Base-by-base conservation (phyloP, 2,329 filamentous ascomycete genomes). In the Aspergillus piperis region DNA sequence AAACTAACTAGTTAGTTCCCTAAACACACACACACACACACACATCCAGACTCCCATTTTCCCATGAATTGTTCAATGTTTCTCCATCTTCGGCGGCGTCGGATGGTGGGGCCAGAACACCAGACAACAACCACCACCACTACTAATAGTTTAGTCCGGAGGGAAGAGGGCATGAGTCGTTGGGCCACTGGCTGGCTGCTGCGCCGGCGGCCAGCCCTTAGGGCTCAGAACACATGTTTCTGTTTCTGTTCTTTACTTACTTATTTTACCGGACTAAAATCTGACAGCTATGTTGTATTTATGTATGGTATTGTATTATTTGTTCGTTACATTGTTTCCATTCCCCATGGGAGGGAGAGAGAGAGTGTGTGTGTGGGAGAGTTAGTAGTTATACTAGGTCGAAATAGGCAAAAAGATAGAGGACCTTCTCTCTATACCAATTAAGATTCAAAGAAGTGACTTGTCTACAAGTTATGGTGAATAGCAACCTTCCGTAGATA, bases 21-120 rank as follows among this genome's bases (percentile, higher is more conserved):
- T 30, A 27, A 7, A 27, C 25, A 30, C 27, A 19, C 17, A 19
- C 17, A 19, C 17, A 19, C 17, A 30, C 27, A 30, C 4, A 36
- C 32, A 36, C 32, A 36, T 36, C 32, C 32, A 36, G 32, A 36
- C 41, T 44, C 41, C 19, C 23, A 21, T 5, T n/a, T 8, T 19
- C 5, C 8, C 25, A 27, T 27, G 25, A 6, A 11, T 44, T 11
- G 23, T 23, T 19, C 27, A 11, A 30, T 30, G 62, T 21, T 36
- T 62, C 58, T 65, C 59, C 58, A 57, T 60, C 52, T 64, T 64
- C 61, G 61, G 56, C 61, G 61, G 56, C 62, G 41, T 58, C 71
- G 71, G 71, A 66, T 70, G 68, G 71, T 70, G 71, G 71, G 70
- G 70, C 71, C 70, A 68, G 39, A 36, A 36, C 32, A 36, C 32